Percentiles rank a stretch among this genome's conserved stretches.
Evolutionary conservation across 805 yeast genomes (phyloP).

Genomic region (Candida multigemmis): DNA sequence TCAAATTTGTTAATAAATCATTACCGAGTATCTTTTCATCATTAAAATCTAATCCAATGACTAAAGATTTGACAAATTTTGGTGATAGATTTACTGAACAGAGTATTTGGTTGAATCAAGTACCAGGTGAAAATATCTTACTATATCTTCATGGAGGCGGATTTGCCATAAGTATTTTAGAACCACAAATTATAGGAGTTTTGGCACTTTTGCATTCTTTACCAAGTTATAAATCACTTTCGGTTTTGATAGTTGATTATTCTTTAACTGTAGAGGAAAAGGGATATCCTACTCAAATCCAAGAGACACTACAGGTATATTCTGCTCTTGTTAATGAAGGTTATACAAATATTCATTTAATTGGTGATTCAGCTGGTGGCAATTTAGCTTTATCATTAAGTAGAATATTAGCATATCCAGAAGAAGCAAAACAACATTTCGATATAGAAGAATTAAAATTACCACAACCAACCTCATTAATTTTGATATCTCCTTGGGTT

Average conservation of each 20-base stretch:
- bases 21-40: constrained; percentile 8
- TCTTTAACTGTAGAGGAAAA: constrained; percentile 19
- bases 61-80: constrained; percentile 5
- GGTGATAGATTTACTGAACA: constrained; percentile 14
- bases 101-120: constrained; percentile 25
- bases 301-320: constrained; percentile 20
- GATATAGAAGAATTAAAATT: constrained; percentile 4
- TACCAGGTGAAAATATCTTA: constrained; percentile 10
- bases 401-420: constrained; percentile 20
- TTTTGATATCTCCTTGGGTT: constrained; percentile 27
- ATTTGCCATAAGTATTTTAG: constrained; percentile 14
- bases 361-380: constrained; percentile 39
- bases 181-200: constrained; percentile 20
- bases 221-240: constrained; percentile 9
- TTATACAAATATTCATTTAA: constrained; percentile 16
- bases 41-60: constrained; percentile 5
- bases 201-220: constrained; percentile 19
- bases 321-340: constrained; percentile 11
- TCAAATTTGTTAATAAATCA: constrained; percentile 11
- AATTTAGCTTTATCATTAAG: constrained; percentile 15
- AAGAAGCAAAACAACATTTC: constrained; percentile 17
- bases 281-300: constrained; percentile 22
- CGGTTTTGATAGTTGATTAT: constrained; percentile 22
- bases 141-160: constrained; percentile 34
- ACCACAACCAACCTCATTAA: constrained; percentile 18